Evolutionary conservation across 1,284 basidiomycete genomes (phyloP), one percentile per base, ranked within the genome.

Genomic region (Fomitopsis betulina): DNA sequence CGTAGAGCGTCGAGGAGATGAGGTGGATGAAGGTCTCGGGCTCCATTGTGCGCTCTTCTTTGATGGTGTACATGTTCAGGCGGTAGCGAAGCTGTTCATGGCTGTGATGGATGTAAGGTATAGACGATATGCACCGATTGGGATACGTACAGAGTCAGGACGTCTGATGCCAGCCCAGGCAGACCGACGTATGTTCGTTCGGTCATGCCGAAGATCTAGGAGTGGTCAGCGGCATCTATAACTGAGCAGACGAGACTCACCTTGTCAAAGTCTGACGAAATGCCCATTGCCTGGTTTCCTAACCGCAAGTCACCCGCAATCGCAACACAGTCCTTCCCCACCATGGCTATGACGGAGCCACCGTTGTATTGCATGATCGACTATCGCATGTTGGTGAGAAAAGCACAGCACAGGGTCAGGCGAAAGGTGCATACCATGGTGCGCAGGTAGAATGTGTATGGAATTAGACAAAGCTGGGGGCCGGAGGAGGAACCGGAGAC

Each of bases 11-110:
- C 57, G 93, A 96, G 56, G 93, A 96, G 62, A 98, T 90, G 63
- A 99, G 87, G 70, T 96, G 93, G 25, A 95, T 92, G 75, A 99
- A 98, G 8, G 94, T 95, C 77, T 96, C 89, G 51, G 97, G 97
- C 67, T 95, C 89, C 69, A 99, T 98, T 68, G 96, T 91, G 60
- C 97, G 86, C 72, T 98, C 96, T 74, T 99, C 97, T 78, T 99
- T 99, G 85, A 99, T 98, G 53, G 93, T 93, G 79, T 98, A 99
- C 93, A 99, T 97, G 80, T 99, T 99, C 59, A 97, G 89, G 61
- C 96, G 84, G 77, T 93, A 97, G 58, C 97, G 87, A 69, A 98
- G 89, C 56, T 87, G 85, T 73, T 98, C 94, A 64, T 86, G 88
- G 64, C 93, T 95, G 40, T 7, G 30, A 25, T 13, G 13, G n/a